These are phyloP conservation scores for Glebionis coronaria DNA, from an alignment of 129 eudicot genomes.

Conservation along the genomic window DNA sequence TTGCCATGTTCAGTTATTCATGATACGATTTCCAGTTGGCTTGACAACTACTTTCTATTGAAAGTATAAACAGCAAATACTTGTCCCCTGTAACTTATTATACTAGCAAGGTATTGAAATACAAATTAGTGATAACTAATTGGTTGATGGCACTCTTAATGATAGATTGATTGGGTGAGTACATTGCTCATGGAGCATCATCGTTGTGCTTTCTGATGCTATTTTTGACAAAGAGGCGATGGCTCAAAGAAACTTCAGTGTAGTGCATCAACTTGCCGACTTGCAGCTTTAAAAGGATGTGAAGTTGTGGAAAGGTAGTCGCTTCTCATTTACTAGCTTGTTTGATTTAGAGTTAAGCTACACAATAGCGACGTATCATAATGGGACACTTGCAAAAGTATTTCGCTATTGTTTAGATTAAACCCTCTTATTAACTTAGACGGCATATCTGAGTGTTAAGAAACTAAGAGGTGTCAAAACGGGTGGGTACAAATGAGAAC, in stretches of 20 bases:
- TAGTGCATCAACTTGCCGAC: constrained; percentile 49
- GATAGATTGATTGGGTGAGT: constrained; percentile 45
- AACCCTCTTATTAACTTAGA: too few relatives aligned
- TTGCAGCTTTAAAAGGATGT: constrained; percentile 44
- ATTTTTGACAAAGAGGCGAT: constrained; percentile 74
- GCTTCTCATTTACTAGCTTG: constrained; percentile 2
- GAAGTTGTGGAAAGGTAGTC: constrained; percentile 51
- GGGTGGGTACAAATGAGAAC: too few relatives aligned
- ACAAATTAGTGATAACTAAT: neutral
- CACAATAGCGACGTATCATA: too few relatives aligned
- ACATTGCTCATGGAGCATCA: constrained; percentile 71
- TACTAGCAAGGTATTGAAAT: neutral
- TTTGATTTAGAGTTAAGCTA: neutral
- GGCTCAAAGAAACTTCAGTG: constrained; percentile 43
- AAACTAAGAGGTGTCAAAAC: too few relatives aligned
- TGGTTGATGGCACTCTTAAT: constrained; percentile 16
- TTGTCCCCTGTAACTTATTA: neutral
- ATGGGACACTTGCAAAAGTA: too few relatives aligned
- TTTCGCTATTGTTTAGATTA: too few relatives aligned
- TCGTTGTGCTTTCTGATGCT: constrained; percentile 80
- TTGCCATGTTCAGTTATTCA: neutral
- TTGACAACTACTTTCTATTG: neutral
- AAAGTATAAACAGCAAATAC: neutral
- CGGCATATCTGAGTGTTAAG: too few relatives aligned
- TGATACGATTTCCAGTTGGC: neutral